Conservation (phyloP, 768 basidiomycete genomes). For the Hortiboletus flavorubellus region DNA sequence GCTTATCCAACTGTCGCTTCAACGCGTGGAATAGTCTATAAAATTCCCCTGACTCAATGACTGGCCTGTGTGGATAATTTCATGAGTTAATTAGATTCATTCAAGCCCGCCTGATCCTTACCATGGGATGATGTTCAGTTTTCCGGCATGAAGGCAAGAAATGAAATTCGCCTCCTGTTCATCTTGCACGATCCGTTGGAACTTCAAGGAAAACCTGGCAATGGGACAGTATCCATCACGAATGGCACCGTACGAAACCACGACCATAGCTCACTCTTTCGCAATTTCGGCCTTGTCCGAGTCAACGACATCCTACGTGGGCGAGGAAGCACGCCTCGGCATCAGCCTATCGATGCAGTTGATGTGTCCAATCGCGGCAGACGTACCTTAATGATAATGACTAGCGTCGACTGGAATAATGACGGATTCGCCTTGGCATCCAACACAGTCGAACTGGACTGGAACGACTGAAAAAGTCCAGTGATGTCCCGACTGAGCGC, state of each 20-base stretch:
- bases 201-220: slow-evolving; percentile 51
- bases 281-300: slow-evolving; percentile 57
- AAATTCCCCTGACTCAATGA: slow-evolving; percentile 60
- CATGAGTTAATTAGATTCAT: neutral
- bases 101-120: neutral
- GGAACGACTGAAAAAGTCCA: slow-evolving; percentile 60
- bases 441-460: slow-evolving; percentile 53
- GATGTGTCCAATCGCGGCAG: neutral
- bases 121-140: slow-evolving; percentile 60
- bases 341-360: rapidly evolving
- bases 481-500: slow-evolving; percentile 57
- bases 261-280: slow-evolving; percentile 42
- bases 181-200: slow-evolving; percentile 56
- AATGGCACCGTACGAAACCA: neutral
- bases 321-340: neutral
- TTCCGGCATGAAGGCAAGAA: slow-evolving; percentile 53
- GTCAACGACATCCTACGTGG: slow-evolving; percentile 56
- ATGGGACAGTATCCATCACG: neutral
- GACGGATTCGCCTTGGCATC: slow-evolving; percentile 57
- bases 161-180: slow-evolving; percentile 65
- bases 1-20: slow-evolving; percentile 46
- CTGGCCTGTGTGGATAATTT: slow-evolving; percentile 34
- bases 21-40: slow-evolving; percentile 51
- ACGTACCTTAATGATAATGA: slow-evolving; percentile 59
- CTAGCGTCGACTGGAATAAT: slow-evolving; percentile 55